phyloP scores from a whole-genome alignment of 2,329 filamentous ascomycete genomes.

The Leptographium wingfieldii region DNA sequence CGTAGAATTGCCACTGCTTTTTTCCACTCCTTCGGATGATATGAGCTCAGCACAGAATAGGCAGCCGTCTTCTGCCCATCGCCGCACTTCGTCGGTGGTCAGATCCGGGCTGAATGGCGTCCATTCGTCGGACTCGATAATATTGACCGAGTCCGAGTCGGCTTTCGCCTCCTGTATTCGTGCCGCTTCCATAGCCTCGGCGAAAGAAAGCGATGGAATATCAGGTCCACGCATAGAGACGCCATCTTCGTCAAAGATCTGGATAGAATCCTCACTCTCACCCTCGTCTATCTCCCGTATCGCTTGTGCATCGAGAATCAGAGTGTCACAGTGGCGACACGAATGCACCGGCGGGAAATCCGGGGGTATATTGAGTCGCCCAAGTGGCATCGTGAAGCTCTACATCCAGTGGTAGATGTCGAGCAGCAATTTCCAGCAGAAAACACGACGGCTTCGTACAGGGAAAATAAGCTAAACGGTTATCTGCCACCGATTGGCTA shows the following conservation, averaged over 20 bases:
- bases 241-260: neutral
- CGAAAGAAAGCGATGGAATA: neutral
- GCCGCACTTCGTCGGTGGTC: neutral
- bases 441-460: neutral
- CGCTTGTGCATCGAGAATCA: neutral
- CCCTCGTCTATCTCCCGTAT: neutral
- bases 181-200: neutral
- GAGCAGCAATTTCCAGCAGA: neutral
- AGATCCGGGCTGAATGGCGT: neutral
- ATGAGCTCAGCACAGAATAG: neutral
- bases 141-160: neutral
- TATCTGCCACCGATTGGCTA: neutral
- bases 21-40: neutral
- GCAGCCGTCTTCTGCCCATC: neutral
- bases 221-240: neutral
- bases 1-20: neutral
- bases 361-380: neutral
- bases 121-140: neutral
- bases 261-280: neutral
- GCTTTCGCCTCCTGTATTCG: neutral
- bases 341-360: neutral
- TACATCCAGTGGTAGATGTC: neutral
- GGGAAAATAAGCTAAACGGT: neutral
- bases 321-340: neutral
- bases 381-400: neutral